phyloP scores from a whole-genome alignment of 495 filamentous ascomycete species.

The Podospora sp. region DNA sequence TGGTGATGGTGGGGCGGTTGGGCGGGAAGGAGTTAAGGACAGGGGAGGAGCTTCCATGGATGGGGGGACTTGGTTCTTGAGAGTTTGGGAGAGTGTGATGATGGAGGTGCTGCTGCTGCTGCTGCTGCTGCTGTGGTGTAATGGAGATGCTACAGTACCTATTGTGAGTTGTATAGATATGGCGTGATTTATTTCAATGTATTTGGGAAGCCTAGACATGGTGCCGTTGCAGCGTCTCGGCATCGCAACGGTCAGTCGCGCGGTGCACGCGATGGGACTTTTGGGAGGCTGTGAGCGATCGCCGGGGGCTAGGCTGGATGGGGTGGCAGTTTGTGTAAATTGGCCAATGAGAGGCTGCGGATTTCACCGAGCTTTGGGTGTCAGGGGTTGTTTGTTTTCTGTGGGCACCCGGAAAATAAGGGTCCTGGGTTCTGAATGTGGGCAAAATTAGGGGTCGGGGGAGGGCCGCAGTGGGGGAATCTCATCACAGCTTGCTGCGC shows the following conservation, averaged over 20 bases:
- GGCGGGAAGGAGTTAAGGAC: neutral
- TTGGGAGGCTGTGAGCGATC: neutral
- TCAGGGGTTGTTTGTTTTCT: neutral
- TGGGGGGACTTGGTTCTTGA: neutral
- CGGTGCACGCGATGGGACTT: neutral
- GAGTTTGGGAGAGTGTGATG: too few relatives aligned
- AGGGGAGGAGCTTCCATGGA: neutral
- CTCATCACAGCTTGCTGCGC: neutral
- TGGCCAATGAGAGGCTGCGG: neutral
- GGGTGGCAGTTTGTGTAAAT: neutral
- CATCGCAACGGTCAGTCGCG: neutral
- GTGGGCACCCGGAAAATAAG: neutral
- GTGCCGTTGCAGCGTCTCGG: neutral
- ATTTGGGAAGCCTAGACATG: neutral
- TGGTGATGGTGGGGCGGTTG: neutral
- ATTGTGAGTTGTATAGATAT: neutral
- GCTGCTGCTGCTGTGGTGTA: too few relatives aligned
- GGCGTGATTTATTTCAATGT: neutral
- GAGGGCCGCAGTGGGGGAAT: neutral
- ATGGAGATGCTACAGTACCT: too few relatives aligned
- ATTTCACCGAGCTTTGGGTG: neutral
- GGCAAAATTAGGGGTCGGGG: neutral
- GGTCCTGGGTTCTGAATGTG: too few relatives aligned
- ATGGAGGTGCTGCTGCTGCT: too few relatives aligned
- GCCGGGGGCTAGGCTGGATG: neutral